Percentiles rank a stretch among this genome's conserved stretches.
These are phyloP conservation scores for Onygenales sp. DNA, from an alignment of 2,329 filamentous ascomycete genomes.

Conservation along the genomic window DNA sequence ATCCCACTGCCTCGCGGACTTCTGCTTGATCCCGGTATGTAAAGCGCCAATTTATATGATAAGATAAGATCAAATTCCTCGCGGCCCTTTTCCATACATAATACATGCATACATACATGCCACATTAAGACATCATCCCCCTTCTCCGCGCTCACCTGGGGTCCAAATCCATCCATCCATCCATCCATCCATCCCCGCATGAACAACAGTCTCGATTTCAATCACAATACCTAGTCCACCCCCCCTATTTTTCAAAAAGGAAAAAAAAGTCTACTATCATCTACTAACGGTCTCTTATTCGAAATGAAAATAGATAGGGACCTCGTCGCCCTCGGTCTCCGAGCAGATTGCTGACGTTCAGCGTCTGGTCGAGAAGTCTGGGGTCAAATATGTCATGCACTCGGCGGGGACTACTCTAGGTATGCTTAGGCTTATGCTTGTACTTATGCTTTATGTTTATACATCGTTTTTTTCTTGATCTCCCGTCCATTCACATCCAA, in stretches of 20 bases:
- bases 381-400: constrained; percentile 80
- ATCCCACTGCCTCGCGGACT: constrained; percentile 71
- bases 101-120: too few relatives aligned
- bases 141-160: too few relatives aligned
- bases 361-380: constrained; percentile 69
- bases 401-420: constrained; percentile 87
- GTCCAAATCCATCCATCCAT: too few relatives aligned
- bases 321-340: constrained; percentile 63
- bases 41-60: neutral
- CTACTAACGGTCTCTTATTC: neutral
- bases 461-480: neutral
- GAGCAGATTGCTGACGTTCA: constrained; percentile 85
- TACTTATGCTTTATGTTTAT: neutral
- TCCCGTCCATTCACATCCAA: neutral
- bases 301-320: constrained; percentile 56
- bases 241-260: neutral
- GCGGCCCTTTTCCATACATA: too few relatives aligned
- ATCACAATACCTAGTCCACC: too few relatives aligned
- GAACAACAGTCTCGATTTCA: too few relatives aligned
- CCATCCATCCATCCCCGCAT: too few relatives aligned
- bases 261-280: neutral
- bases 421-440: constrained; percentile 35
- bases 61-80: neutral
- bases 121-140: too few relatives aligned
- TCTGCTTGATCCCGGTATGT: constrained; percentile 75